A percentile compares a stretch with the other conserved stretches of the same genome.
Conservation (phyloP, 371 early-diverging fungal species). For the Mucor plumbeus region DNA sequence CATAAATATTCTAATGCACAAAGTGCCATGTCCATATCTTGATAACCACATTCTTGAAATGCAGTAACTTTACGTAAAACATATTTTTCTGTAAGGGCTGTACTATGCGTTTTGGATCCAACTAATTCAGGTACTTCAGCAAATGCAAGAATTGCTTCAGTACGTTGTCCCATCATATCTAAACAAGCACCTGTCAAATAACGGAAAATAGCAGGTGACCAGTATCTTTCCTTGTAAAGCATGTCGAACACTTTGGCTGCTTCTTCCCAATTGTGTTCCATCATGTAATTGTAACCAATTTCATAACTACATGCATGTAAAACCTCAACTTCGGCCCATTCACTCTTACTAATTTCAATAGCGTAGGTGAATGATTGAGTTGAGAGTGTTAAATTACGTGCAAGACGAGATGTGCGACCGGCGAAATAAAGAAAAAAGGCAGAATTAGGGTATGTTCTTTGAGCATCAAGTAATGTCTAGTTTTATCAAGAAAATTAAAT, state of each 20-base stretch:
- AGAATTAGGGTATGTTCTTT: conserved; percentile 62
- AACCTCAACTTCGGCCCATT: conserved; percentile 60
- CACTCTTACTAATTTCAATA: conserved; percentile 56
- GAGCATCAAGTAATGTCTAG: conserved; percentile 61
- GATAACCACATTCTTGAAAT: conserved; percentile 59
- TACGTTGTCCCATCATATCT: conserved; percentile 54
- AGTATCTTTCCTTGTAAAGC: conserved; percentile 61
- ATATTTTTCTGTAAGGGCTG: conserved; percentile 59
- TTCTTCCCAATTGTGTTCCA: conserved; percentile 62
- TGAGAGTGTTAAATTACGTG: conserved; percentile 51
- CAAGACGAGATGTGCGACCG: conserved; percentile 62
- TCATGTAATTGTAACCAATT: conserved; percentile 62
- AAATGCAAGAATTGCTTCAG: conserved; percentile 58
- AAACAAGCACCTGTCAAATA: conserved; percentile 64
- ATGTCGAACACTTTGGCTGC: conserved; percentile 57
- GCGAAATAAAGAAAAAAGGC: conserved; percentile 69
- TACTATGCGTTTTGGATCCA: conserved; percentile 53
- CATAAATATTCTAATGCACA: conserved; percentile 65
- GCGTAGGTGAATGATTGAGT: conserved; percentile 57
- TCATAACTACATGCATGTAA: conserved; percentile 62
- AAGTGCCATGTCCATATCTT: conserved; percentile 57
- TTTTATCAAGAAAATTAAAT: not conserved
- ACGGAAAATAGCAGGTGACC: conserved; percentile 66
- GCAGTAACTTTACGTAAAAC: conserved; percentile 58
- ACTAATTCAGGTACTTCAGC: conserved; percentile 44